A percentile compares a stretch with the other conserved stretches of the same genome.
phyloP scores from a whole-genome alignment of 2,329 filamentous ascomycete genomes.

The Cytospora piceae region DNA sequence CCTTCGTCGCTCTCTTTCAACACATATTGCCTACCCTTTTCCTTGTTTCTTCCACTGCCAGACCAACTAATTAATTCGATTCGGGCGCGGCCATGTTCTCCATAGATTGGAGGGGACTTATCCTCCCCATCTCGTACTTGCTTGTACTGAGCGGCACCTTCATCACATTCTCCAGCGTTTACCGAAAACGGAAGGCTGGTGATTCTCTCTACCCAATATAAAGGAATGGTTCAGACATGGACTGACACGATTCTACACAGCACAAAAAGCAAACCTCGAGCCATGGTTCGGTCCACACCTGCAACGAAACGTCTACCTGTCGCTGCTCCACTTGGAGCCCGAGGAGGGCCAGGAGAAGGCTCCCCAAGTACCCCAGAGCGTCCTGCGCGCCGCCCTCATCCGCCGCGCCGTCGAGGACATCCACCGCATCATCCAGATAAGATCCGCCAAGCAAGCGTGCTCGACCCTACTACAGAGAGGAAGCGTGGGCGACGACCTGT shows the following conservation, averaged over 20 bases:
- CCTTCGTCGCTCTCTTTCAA: conserved; percentile 8
- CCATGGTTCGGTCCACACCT: conserved; percentile 94
- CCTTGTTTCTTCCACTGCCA: neutral
- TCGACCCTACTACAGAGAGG: conserved; percentile 82
- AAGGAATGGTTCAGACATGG: conserved; percentile 35
- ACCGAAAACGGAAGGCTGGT: conserved; percentile 89
- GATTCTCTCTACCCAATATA: conserved; percentile 40
- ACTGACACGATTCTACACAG: conserved; percentile 65
- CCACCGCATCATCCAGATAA: conserved; percentile 84
- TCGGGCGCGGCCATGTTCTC: conserved; percentile 49
- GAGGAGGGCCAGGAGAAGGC: conserved; percentile 67
- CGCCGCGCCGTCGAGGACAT: conserved; percentile 92
- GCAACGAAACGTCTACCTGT: conserved; percentile 92
- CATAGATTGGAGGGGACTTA: conserved; percentile 81
- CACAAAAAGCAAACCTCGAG: conserved; percentile 79
- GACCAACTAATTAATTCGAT: neutral
- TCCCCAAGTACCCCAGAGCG: conserved; percentile 74
- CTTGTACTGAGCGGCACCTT: conserved; percentile 85
- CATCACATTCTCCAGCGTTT: conserved; percentile 88
- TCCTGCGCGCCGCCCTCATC: conserved; percentile 86
- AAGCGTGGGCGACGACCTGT: conserved; percentile 93
- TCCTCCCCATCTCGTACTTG: conserved; percentile 88
- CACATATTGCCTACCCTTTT: neutral
- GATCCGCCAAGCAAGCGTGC: conserved; percentile 86
- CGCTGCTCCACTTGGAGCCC: conserved; percentile 78